Percentiles rank a stretch among this genome's conserved stretches.
phyloP scores from a whole-genome alignment of 768 basidiomycete genomes.

The Coprinopsis strossmayeri region DNA sequence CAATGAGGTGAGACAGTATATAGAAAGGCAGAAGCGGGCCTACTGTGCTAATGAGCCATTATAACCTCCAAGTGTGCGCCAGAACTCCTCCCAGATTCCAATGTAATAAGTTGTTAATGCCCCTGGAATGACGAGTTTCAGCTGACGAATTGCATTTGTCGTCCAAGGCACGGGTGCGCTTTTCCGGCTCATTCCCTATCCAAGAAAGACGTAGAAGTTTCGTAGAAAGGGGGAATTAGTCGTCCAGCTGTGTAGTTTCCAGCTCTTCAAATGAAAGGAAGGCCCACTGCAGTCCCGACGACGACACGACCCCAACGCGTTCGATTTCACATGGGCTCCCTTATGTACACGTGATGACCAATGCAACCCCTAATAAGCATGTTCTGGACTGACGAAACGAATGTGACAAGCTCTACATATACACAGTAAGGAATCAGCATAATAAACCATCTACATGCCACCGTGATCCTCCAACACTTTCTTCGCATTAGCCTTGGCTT shows the following conservation, averaged over 20 bases:
- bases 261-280: too few species aligned
- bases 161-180: conserved; percentile 22
- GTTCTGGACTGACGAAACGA: too few species aligned
- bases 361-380: too few species aligned
- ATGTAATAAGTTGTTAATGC: conserved; percentile 56
- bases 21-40: conserved; percentile 17
- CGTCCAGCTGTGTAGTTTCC: too few species aligned
- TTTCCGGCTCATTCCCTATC: neutral
- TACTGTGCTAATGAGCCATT: conserved; percentile 49
- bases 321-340: too few species aligned
- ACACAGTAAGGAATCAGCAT: neutral
- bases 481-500: conserved; percentile 14
- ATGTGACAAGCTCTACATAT: too few species aligned
- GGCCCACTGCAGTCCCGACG: too few species aligned
- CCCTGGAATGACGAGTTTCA: conserved; percentile 75
- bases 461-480: conserved; percentile 12
- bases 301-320: neutral
- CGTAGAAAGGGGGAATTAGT: too few species aligned
- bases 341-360: neutral
- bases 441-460: conserved; percentile 1
- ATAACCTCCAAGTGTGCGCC: conserved; percentile 30
- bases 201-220: too few species aligned
- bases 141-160: conserved; percentile 55
- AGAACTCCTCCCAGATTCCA: conserved; percentile 46
- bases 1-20: neutral